Evolutionary conservation across 2,329 filamentous ascomycete species (phyloP).

Genomic region (Ceratocystis ficicola): DNA sequence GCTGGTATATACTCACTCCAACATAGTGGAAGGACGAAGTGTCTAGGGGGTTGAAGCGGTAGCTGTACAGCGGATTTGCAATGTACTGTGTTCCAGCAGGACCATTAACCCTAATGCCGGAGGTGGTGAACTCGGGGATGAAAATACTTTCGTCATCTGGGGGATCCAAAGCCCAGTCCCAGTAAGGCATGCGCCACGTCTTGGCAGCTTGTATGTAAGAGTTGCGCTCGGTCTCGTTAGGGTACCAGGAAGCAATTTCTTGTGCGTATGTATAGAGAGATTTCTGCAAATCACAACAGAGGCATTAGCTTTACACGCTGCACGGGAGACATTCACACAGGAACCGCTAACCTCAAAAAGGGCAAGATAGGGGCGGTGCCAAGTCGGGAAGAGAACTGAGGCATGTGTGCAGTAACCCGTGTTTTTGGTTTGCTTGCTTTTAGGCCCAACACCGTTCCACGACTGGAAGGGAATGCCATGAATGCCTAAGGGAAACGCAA

Average conservation of each 20-base stretch:
- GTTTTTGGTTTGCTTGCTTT: constrained; percentile 27
- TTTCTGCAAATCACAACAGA: constrained; percentile 17
- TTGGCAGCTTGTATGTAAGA: constrained; percentile 41
- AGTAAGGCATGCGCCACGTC: constrained; percentile 46
- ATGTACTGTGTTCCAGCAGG: constrained; percentile 46
- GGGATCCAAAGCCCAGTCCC: constrained; percentile 45
- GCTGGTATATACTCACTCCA: constrained; percentile 39
- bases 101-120: constrained; percentile 41
- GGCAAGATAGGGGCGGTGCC: constrained; percentile 71
- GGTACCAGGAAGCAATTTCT: constrained; percentile 38
- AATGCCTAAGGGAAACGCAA: constrained; percentile 43
- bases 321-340: background rate
- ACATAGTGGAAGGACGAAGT: constrained; percentile 44
- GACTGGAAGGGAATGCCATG: constrained; percentile 59
- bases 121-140: constrained; percentile 36
- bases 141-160: constrained; percentile 38
- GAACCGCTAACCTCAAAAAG: constrained; percentile 41
- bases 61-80: constrained; percentile 50
- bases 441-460: constrained; percentile 43
- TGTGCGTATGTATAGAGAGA: constrained; percentile 22
- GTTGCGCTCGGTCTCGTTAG: constrained; percentile 34
- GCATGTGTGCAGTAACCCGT: constrained; percentile 67
- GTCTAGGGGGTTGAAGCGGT: constrained; percentile 49
- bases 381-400: constrained; percentile 63
- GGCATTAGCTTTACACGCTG: background rate